Percentiles rank a stretch among this genome's conserved stretches.
Conservation (phyloP, 352 stramenopile genomes). For the Globisporangium cystogenes region DNA sequence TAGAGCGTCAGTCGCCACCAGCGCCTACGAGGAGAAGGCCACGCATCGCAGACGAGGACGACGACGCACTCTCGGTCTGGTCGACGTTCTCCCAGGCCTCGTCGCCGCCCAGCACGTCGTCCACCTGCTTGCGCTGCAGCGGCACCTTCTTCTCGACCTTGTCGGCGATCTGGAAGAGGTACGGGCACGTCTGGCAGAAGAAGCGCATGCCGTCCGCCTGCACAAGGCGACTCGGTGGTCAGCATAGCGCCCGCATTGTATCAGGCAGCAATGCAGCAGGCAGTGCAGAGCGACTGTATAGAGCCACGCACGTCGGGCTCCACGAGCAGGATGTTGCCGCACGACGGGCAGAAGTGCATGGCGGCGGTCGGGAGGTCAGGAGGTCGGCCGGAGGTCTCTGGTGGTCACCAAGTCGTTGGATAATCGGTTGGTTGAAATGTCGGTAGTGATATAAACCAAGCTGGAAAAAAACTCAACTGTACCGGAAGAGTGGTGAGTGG, state of each 20-base stretch:
- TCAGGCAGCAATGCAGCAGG: no score
- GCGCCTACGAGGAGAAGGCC: no score
- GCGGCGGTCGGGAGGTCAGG: background rate
- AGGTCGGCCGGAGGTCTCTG: background rate
- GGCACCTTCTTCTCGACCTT: slow-evolving; percentile 88
- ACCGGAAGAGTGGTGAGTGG: no score
- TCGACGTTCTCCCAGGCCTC: slow-evolving; percentile 99
- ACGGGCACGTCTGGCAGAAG: slow-evolving; percentile 88
- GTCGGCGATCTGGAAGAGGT: slow-evolving; percentile 85
- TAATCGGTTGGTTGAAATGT: no score
- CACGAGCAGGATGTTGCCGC: slow-evolving; percentile 87
- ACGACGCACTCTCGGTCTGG: slow-evolving; percentile 88
- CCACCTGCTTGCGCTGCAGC: slow-evolving; percentile 95
- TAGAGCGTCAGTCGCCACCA: no score
- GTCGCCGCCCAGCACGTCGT: slow-evolving; percentile 97
- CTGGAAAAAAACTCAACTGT: no score
- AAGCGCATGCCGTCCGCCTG: slow-evolving; percentile 86
- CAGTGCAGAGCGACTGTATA: no score
- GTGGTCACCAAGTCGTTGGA: no score
- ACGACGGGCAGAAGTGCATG: slow-evolving; percentile 90
- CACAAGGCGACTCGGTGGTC: background rate
- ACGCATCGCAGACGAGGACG: no score
- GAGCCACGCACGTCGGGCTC: slow-evolving; percentile 64
- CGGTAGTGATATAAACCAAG: no score
- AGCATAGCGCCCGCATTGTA: no score